Evolutionary conservation across 225 moss, liverwort and hornwort genomes (phyloP).

Genomic region (Bryoerythrophyllum caledonicum): DNA sequence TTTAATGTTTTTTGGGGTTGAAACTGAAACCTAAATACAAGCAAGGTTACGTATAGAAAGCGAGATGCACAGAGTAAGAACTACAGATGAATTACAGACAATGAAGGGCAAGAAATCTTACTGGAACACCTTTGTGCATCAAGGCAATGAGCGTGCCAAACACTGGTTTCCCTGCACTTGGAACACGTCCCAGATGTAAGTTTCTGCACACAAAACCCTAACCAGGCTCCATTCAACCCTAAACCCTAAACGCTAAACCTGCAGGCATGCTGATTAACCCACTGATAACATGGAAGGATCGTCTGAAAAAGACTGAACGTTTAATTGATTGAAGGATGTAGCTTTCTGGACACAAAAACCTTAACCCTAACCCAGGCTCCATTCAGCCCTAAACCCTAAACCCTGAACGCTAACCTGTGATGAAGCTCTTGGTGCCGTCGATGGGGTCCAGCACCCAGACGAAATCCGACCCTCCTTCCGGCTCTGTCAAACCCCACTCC

Average conservation of each 20-base stretch:
- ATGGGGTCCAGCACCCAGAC: constrained; percentile 84
- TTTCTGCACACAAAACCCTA: too few species aligned
- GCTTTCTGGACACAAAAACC: too few species aligned
- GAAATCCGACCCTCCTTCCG: constrained; percentile 62
- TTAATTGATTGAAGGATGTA: too few species aligned
- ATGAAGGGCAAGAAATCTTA: constrained; percentile 22
- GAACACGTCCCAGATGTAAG: background rate
- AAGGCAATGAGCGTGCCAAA: constrained; percentile 75
- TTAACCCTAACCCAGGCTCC: background rate
- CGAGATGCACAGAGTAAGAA: background rate
- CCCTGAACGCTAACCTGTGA: constrained; percentile 48
- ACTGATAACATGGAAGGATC: too few species aligned
- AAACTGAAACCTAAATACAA: too few species aligned
- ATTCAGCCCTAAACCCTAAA: too few species aligned
- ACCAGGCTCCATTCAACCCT: too few species aligned
- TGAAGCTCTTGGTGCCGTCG: constrained; percentile 85
- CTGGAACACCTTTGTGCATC: constrained; percentile 67
- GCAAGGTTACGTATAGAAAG: too few species aligned
- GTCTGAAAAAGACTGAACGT: too few species aligned
- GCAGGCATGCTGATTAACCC: too few species aligned
- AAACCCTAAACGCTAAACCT: too few species aligned
- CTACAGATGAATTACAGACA: background rate
- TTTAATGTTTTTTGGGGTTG: too few species aligned
- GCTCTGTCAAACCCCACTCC: constrained; percentile 64
- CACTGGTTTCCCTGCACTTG: constrained; percentile 62